These are phyloP conservation scores for Leccinum brunneo-olivaceum DNA, from an alignment of 1,284 basidiomycete species.

Conservation along the genomic window DNA sequence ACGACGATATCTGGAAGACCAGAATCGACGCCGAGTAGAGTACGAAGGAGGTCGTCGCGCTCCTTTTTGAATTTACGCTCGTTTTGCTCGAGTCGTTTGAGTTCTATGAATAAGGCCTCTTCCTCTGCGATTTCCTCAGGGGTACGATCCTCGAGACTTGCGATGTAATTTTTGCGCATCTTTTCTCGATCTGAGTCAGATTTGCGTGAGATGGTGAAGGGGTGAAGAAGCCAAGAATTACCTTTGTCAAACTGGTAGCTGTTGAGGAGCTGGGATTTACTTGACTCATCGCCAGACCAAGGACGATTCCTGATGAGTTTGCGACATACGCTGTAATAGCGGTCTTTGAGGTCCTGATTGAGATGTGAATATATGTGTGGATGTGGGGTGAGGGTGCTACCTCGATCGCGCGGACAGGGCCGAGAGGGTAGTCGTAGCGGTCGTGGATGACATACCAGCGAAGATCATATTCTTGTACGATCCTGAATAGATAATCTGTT, in stretches of 20 bases:
- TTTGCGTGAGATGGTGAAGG: neutral
- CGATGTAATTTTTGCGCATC: slow-evolving; percentile 84
- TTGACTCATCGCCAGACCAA: slow-evolving; percentile 72
- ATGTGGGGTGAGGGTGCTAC: slow-evolving; percentile 33
- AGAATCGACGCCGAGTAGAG: slow-evolving; percentile 78
- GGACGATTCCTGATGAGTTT: slow-evolving; percentile 81
- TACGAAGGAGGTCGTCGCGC: slow-evolving; percentile 83
- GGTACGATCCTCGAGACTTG: slow-evolving; percentile 80
- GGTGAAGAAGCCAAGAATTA: slow-evolving; percentile 20
- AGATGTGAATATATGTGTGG: slow-evolving; percentile 2
- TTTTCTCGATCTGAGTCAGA: slow-evolving; percentile 71
- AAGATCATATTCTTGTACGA: slow-evolving; percentile 80
- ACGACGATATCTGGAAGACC: slow-evolving; percentile 69
- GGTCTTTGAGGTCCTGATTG: slow-evolving; percentile 85
- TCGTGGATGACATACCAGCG: slow-evolving; percentile 91
- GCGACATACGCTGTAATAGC: slow-evolving; percentile 91
- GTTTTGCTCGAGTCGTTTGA: slow-evolving; percentile 90
- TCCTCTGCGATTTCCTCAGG: slow-evolving; percentile 90
- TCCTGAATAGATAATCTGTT: slow-evolving; percentile 86
- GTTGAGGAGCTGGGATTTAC: slow-evolving; percentile 61
- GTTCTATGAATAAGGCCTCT: slow-evolving; percentile 91
- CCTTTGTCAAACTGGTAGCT: slow-evolving; percentile 83
- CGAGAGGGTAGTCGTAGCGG: slow-evolving; percentile 72
- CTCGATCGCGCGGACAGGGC: slow-evolving; percentile 59
- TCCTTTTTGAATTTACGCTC: slow-evolving; percentile 86